Conservation (phyloP, 2,329 filamentous ascomycete species). For the Colletotrichum musae region DNA sequence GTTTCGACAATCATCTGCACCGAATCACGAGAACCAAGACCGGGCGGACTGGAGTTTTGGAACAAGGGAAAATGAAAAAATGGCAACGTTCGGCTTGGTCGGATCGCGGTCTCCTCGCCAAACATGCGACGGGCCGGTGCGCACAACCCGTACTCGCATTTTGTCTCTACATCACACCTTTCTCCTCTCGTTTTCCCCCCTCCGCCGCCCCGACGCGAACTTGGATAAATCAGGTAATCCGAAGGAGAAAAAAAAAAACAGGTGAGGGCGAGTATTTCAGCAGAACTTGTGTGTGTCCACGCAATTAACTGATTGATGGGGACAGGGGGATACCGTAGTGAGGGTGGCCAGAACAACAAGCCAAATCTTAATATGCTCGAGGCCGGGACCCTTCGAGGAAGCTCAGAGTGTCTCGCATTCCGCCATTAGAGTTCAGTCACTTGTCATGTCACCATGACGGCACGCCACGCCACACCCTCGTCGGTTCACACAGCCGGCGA, state of each 20-base stretch:
- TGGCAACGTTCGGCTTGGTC: not conserved
- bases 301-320: not conserved
- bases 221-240: constrained; percentile 23
- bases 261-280: not conserved
- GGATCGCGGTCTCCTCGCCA: not conserved
- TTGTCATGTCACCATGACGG: constrained; percentile 37
- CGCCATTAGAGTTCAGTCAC: constrained; percentile 37
- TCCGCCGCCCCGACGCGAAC: not conserved
- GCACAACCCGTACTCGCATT: not conserved
- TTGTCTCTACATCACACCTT: not conserved
- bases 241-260: constrained; percentile 16
- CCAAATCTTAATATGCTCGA: not conserved
- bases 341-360: not conserved
- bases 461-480: constrained; percentile 1
- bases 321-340: too few relatives aligned
- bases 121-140: not conserved
- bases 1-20: constrained; percentile 5
- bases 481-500: not conserved
- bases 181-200: not conserved
- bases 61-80: constrained; percentile 1
- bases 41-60: too few relatives aligned
- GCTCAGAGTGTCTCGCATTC: constrained; percentile 34
- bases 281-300: not conserved
- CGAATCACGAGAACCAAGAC: not conserved
- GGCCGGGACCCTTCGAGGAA: not conserved